These are phyloP conservation scores for Sporobolomyces phaffii DNA, from an alignment of 768 basidiomycete species.

Conservation along the genomic window DNA sequence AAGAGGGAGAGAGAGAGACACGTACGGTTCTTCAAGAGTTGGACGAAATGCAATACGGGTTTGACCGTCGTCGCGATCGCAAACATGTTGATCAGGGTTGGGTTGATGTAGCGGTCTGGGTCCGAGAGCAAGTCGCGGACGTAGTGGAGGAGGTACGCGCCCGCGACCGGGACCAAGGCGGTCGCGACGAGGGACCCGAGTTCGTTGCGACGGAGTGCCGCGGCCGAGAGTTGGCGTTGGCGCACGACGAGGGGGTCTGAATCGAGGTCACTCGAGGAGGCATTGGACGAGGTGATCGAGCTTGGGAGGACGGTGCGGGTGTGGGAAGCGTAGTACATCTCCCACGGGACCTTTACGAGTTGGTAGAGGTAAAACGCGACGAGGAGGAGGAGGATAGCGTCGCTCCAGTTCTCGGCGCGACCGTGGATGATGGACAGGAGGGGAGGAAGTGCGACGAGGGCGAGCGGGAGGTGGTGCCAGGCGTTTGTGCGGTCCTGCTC, in stretches of 20 bases:
- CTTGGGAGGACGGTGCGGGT: slow-evolving; percentile 34
- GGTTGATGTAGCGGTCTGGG: slow-evolving; percentile 43
- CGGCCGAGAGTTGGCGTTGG: slow-evolving; percentile 14
- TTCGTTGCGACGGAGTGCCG: slow-evolving; percentile 36
- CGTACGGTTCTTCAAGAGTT: slow-evolving; percentile 36
- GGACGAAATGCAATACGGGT: slow-evolving; percentile 38
- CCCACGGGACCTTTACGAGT: slow-evolving; percentile 45
- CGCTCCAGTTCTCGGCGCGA: slow-evolving; percentile 42
- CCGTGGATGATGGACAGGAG: slow-evolving; percentile 41
- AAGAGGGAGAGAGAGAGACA: background rate
- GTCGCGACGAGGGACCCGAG: slow-evolving; percentile 37
- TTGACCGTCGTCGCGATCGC: slow-evolving; percentile 41
- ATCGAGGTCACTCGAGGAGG: background rate
- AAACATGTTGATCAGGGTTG: slow-evolving; percentile 40
- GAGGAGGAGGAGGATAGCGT: slow-evolving; percentile 42
- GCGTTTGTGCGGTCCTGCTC: slow-evolving; percentile 1
- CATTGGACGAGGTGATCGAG: background rate
- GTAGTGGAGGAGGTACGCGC: slow-evolving; percentile 31
- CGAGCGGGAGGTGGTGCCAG: slow-evolving; percentile 43
- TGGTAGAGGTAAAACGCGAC: slow-evolving; percentile 44
- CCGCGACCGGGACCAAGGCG: slow-evolving; percentile 38
- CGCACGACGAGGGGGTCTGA: slow-evolving; percentile 10
- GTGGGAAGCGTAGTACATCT: slow-evolving; percentile 43
- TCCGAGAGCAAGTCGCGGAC: slow-evolving; percentile 34
- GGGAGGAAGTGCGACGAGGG: slow-evolving; percentile 42